Percentiles rank a stretch among this genome's conserved stretches.
Evolutionary conservation across 352 stramenopile species (phyloP).

Genomic region (Globisporangium ultimum): DNA sequence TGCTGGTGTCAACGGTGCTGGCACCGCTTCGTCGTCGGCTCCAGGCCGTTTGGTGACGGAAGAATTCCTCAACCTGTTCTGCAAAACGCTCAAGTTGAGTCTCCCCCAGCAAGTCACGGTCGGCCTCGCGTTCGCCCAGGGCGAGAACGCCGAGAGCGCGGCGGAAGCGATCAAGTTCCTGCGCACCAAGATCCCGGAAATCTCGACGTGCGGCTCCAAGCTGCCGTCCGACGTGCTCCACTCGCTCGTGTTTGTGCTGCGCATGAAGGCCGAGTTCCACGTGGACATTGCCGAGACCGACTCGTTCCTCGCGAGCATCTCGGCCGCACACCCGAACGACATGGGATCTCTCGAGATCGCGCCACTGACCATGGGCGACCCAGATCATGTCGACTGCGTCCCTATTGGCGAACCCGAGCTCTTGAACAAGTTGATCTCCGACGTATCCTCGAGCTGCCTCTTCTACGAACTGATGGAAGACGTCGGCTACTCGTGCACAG

Average conservation of each 20-base stretch:
- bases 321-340: conserved; percentile 78
- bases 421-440: conserved; percentile 73
- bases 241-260: conserved; percentile 77
- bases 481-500: conserved; percentile 84
- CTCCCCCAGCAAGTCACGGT: conserved; percentile 85
- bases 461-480: conserved; percentile 92
- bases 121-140: conserved; percentile 76
- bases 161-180: conserved; percentile 73
- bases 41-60: conserved; percentile 52
- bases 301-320: conserved; percentile 84
- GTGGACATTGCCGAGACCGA: conserved; percentile 74
- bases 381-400: conserved; percentile 81
- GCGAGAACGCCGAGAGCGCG: conserved; percentile 53
- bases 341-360: conserved; percentile 85
- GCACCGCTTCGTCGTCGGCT: conserved; percentile 3
- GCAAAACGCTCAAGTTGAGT: conserved; percentile 79
- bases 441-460: conserved; percentile 74
- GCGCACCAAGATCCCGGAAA: conserved; percentile 80
- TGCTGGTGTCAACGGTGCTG: conserved; percentile 6
- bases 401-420: conserved; percentile 52
- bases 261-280: conserved; percentile 78
- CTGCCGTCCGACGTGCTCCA: conserved; percentile 83
- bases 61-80: conserved; percentile 79
- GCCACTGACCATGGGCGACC: conserved; percentile 83
- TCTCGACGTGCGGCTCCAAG: conserved; percentile 78